Percentiles rank a stretch among this genome's conserved stretches.
These are phyloP conservation scores for Xylariales sp. DNA, from an alignment of 2,329 filamentous ascomycete genomes.

Conservation along the genomic window DNA sequence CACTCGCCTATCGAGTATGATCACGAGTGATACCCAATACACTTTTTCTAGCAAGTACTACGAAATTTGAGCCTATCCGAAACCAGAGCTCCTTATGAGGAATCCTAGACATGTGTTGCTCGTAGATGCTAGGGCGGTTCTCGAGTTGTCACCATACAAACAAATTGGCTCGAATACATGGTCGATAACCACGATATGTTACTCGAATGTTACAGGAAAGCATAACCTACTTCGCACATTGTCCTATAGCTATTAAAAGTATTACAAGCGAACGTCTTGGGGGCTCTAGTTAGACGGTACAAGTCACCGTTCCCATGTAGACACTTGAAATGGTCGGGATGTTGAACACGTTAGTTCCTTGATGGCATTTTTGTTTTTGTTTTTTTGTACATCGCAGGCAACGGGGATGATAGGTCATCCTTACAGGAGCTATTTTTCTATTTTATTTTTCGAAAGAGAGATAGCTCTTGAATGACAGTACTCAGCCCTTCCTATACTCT, in stretches of 20 bases:
- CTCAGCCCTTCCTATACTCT: no score
- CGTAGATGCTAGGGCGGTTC: neutral
- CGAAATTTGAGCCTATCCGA: neutral
- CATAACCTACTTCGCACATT: neutral
- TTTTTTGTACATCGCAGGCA: no score
- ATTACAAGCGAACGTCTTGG: neutral
- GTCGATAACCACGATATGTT: neutral
- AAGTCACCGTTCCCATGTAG: no score
- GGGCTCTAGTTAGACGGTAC: no score
- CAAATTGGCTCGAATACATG: neutral
- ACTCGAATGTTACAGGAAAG: neutral
- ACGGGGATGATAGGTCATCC: no score
- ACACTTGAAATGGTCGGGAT: no score
- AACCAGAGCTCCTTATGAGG: neutral
- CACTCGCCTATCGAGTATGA: slow-evolving; percentile 40
- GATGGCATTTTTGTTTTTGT: no score
- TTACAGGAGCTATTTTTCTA: no score
- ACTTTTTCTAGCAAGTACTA: slow-evolving; percentile 27
- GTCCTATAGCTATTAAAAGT: neutral
- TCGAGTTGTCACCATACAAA: neutral
- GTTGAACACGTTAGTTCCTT: no score
- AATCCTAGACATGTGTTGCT: neutral
- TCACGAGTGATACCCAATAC: slow-evolving; percentile 49
- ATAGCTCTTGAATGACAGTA: no score
- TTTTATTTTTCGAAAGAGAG: no score